Conservation (phyloP, 306 rosid genomes). For the Dalbergia cultrata region DNA sequence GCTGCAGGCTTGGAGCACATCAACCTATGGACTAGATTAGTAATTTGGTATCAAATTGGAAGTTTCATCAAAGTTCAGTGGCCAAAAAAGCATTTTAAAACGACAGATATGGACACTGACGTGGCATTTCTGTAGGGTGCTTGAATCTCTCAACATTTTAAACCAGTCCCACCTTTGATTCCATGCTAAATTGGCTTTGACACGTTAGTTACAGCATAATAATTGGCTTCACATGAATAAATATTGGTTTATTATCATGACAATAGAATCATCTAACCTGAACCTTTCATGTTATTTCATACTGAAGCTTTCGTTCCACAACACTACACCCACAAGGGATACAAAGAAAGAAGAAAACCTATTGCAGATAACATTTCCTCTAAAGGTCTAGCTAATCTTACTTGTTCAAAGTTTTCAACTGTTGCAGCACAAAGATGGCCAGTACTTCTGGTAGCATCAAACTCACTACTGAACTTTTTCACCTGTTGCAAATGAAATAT, state of each 20-base stretch:
- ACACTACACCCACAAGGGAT: conserved; percentile 28
- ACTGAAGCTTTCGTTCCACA: conserved; percentile 28
- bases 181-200: conserved; percentile 27
- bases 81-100: background rate
- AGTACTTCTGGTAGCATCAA: conserved; percentile 90
- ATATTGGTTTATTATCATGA: conserved; percentile 12
- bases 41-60: conserved; percentile 12
- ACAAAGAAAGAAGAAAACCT: background rate
- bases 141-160: conserved; percentile 1
- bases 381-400: conserved; percentile 47
- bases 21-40: background rate
- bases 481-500: conserved; percentile 62
- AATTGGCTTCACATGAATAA: conserved; percentile 10
- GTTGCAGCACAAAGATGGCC: conserved; percentile 89
- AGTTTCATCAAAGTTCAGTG: conserved; percentile 16
- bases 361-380: conserved; percentile 13
- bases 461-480: conserved; percentile 62
- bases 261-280: conserved; percentile 28
- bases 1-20: conserved; percentile 12
- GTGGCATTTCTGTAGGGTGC: background rate
- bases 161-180: conserved; percentile 12
- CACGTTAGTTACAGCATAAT: conserved; percentile 12
- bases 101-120: background rate
- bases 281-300: conserved; percentile 31
- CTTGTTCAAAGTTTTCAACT: conserved; percentile 80